Evolutionary conservation across 305 asterid genomes (phyloP).

Genomic region (Rubia tinctorum): DNA sequence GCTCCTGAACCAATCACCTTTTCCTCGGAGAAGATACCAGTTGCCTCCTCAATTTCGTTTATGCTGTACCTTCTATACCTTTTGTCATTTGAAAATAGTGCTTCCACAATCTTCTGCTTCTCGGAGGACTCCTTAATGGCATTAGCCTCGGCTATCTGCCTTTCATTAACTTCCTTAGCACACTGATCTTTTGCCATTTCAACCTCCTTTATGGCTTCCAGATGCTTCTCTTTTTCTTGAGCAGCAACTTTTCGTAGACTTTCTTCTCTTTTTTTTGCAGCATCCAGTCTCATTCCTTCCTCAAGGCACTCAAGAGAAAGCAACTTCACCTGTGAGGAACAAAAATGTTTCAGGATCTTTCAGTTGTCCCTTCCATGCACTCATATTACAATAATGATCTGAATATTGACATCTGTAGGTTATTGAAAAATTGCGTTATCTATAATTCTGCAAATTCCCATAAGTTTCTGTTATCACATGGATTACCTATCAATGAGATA

Average conservation of each 20-base stretch:
- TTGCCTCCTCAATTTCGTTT: constrained; percentile 65
- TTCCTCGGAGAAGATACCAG: constrained; percentile 48
- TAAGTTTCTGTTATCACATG: neutral
- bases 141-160: constrained; percentile 67
- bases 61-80: constrained; percentile 76
- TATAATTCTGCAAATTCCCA: neutral
- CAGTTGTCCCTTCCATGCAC: neutral
- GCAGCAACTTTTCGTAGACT: constrained; percentile 54
- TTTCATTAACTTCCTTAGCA: constrained; percentile 63
- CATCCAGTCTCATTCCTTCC: constrained; percentile 62
- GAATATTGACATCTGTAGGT: neutral
- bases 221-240: constrained; percentile 57
- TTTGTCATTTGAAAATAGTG: constrained; percentile 52
- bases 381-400: constrained; percentile 3
- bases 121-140: constrained; percentile 53
- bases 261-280: constrained; percentile 73
- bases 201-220: constrained; percentile 75
- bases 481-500: neutral
- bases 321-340: constrained; percentile 51
- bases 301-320: constrained; percentile 71
- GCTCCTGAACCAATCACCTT: constrained; percentile 82
- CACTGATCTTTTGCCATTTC: constrained; percentile 59
- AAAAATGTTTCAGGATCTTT: neutral
- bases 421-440: neutral
- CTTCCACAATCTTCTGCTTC: constrained; percentile 59